Evolutionary conservation across 495 filamentous ascomycete species (phyloP), one percentile per base, ranked within the genome.

Genomic region (Ramalina intermedia): DNA sequence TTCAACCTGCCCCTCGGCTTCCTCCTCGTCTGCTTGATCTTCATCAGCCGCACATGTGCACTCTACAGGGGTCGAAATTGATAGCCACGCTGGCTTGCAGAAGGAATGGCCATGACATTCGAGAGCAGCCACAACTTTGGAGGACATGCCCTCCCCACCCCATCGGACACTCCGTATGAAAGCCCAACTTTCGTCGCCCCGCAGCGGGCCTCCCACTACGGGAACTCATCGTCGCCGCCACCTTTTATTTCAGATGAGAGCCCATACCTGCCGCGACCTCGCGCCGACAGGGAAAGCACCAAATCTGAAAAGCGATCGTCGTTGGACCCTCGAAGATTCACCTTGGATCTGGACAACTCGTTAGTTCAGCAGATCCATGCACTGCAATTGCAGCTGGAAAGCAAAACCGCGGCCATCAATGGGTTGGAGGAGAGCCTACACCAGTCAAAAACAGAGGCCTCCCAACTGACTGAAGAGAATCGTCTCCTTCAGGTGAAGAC

Each of bases 291-390:
- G n/a, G 72, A 82, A 56, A 59, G 71, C 23, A 62, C 65, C 11
- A 77, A 73, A 50, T 81, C 89, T 47, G 84, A 93, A 47, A 79
- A 69, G 50, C 75, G 89, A 41, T 85, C 84, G 17, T 77, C 85
- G 16, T 69, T 94, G 18, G 90, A 96, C 58, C 85, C 91, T 6
- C 79, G 88, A 45, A 74, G 90, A 17, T 95, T 99, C 57, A 96
- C 91, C 5, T 91, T 91, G 4, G 96, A 88, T 2, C 72, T 96
- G 17, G 93, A 96, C 66, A 91, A 91, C 13, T 95, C 84, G 41
- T 72, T 98, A 7, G 89, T 98, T 6, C 87, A 90, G 0, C 90
- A 98, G 62, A 98, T 98, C 51, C 74, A 96, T 21, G 77, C 79
- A 1, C 64, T 99, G 40, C 79, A 87, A 4, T 73, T 91, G 40